Conservation (phyloP, 192 early-diverging fungal genomes). For the Backusella circina region DNA sequence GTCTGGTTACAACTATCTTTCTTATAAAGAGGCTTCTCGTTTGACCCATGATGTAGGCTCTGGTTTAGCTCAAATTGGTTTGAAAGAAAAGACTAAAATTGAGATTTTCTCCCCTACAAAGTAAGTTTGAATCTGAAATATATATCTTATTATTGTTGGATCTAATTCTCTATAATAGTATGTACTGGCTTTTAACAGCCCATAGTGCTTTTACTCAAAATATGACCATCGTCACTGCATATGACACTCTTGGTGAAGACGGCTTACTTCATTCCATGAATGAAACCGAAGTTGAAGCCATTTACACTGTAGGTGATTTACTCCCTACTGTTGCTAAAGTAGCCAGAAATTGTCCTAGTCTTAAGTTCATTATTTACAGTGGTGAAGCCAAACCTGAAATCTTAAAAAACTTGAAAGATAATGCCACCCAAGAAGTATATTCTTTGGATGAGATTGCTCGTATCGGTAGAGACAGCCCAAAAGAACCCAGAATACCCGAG, state of each 20-base stretch:
- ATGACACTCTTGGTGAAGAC: conserved; percentile 82
- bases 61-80: conserved; percentile 69
- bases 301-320: conserved; percentile 74
- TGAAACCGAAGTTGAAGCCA: conserved; percentile 66
- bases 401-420: conserved; percentile 44
- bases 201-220: conserved; percentile 79
- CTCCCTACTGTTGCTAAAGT: conserved; percentile 64
- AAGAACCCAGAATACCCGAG: conserved; percentile 60
- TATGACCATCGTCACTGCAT: conserved; percentile 83
- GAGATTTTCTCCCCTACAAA: conserved; percentile 71
- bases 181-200: conserved; percentile 64
- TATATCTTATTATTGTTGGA: neutral
- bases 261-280: conserved; percentile 82
- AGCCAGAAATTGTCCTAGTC: conserved; percentile 49
- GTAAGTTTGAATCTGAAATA: conserved; percentile 28
- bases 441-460: conserved; percentile 64
- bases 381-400: conserved; percentile 53
- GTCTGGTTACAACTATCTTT: conserved; percentile 78
- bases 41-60: conserved; percentile 57
- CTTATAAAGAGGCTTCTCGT: conserved; percentile 65
- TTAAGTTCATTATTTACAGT: conserved; percentile 70
- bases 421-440: conserved; percentile 42
- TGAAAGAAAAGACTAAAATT: conserved; percentile 42
- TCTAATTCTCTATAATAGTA: conserved; percentile 25
- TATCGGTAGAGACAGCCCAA: conserved; percentile 62